Evolutionary conservation across 2,329 filamentous ascomycete genomes (phyloP).

Genomic region (Penicillium sp.): DNA sequence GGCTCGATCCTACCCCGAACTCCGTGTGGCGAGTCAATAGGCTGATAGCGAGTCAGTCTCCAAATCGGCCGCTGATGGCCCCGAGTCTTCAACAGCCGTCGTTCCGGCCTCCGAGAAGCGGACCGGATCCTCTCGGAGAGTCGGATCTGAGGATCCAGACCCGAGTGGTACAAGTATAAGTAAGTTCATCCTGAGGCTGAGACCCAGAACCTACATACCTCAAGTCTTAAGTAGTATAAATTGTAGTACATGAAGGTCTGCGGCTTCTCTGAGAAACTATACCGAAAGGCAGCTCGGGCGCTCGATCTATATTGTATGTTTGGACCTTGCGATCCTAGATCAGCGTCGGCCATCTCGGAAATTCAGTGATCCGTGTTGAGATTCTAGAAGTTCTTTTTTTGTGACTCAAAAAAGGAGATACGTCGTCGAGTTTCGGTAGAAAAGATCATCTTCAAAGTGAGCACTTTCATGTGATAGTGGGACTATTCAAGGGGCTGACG

Average conservation of each 20-base stretch:
- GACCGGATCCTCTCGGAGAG: background rate
- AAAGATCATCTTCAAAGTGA: background rate
- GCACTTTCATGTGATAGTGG: background rate
- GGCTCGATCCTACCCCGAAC: background rate
- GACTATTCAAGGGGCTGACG: background rate
- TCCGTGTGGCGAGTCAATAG: background rate
- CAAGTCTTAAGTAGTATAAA: too few relatives aligned
- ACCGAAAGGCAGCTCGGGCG: too few relatives aligned
- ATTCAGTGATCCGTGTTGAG: background rate
- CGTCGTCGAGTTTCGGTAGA: background rate
- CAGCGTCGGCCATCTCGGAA: background rate
- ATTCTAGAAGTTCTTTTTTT: background rate
- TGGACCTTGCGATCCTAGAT: too few relatives aligned
- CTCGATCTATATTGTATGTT: too few relatives aligned
- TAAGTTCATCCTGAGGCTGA: too few relatives aligned
- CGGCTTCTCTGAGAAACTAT: too few relatives aligned
- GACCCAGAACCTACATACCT: too few relatives aligned
- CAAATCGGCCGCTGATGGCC: too few relatives aligned
- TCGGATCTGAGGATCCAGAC: too few relatives aligned
- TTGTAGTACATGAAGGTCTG: too few relatives aligned
- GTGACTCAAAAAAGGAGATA: background rate
- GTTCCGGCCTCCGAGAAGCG: background rate
- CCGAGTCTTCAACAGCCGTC: background rate
- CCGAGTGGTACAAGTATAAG: too few relatives aligned
- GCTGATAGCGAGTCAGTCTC: too few relatives aligned